Percentiles rank a stretch among this genome's conserved stretches.
phyloP scores from a whole-genome alignment of 805 yeast species.

The Hagleromyces aurorensis region DNA sequence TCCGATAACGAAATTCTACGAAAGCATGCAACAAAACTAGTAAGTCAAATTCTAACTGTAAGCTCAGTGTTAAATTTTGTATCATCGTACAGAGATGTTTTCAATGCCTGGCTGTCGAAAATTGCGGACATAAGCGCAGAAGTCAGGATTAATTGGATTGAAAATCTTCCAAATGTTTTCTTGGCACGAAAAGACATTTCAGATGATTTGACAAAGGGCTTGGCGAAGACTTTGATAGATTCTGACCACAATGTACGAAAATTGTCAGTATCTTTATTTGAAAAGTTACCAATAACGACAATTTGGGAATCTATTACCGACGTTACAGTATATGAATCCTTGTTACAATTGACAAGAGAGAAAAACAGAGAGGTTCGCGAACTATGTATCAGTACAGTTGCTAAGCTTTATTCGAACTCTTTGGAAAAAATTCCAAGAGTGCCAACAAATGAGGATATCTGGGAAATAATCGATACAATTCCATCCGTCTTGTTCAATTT shows the following conservation, averaged over 20 bases:
- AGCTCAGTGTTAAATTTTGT: constrained; percentile 50
- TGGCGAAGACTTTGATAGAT: constrained; percentile 65
- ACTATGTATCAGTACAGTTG: constrained; percentile 46
- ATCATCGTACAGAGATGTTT: constrained; percentile 49
- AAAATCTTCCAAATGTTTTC: constrained; percentile 44
- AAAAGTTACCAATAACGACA: constrained; percentile 37
- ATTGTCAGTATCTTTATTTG: constrained; percentile 46
- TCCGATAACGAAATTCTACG: constrained; percentile 62
- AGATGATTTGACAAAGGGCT: constrained; percentile 46
- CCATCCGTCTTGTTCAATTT: constrained; percentile 61
- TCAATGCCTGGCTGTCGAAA: constrained; percentile 67
- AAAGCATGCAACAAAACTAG: constrained; percentile 59
- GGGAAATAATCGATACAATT: constrained; percentile 34
- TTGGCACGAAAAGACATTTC: constrained; percentile 38
- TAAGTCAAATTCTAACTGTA: constrained; percentile 55
- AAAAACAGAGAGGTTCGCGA: constrained; percentile 57
- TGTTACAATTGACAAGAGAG: constrained; percentile 64
- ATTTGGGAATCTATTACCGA: constrained; percentile 44
- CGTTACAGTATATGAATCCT: constrained; percentile 41
- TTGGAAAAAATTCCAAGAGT: constrained; percentile 20
- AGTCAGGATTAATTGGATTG: constrained; percentile 67
- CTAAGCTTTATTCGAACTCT: constrained; percentile 48
- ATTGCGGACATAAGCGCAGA: constrained; percentile 56
- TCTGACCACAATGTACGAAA: constrained; percentile 66
- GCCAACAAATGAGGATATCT: constrained; percentile 16